These are phyloP conservation scores for Geotrichum fermentans DNA, from an alignment of 1,139 yeast species.

Conservation along the genomic window DNA sequence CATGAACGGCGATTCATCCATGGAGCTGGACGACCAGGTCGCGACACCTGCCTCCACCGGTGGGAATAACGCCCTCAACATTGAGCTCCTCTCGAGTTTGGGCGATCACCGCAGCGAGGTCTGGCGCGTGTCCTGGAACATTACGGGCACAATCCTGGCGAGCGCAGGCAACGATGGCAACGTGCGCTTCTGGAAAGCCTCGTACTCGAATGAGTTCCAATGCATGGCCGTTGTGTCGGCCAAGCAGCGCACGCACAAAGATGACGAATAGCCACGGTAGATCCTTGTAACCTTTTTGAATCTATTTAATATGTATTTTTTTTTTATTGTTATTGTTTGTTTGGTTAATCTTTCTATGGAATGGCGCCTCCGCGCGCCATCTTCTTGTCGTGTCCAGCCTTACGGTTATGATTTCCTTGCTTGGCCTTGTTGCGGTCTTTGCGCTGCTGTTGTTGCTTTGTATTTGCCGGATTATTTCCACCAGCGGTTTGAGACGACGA, in stretches of 20 bases:
- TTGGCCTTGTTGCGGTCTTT: constrained; percentile 56
- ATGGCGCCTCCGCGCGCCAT: constrained; percentile 30
- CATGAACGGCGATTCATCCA: background rate
- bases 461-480: background rate
- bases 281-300: background rate
- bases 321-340: background rate
- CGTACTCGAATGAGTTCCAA: constrained; percentile 79
- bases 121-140: constrained; percentile 94
- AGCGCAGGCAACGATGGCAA: constrained; percentile 96
- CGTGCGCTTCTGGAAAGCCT: constrained; percentile 85
- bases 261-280: background rate
- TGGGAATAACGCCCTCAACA: constrained; percentile 30
- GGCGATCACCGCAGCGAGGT: constrained; percentile 85
- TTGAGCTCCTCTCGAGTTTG: constrained; percentile 52
- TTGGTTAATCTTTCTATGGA: background rate
- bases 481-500: no score
- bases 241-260: constrained; percentile 36
- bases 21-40: constrained; percentile 5
- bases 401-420: constrained; percentile 60
- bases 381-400: constrained; percentile 56
- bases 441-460: constrained; percentile 18
- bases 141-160: constrained; percentile 81
- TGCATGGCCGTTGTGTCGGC: constrained; percentile 87
- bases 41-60: background rate
- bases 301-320: background rate